Evolutionary conservation across 23 red algal species (phyloP).

Genomic region (Chondrus crispus): DNA sequence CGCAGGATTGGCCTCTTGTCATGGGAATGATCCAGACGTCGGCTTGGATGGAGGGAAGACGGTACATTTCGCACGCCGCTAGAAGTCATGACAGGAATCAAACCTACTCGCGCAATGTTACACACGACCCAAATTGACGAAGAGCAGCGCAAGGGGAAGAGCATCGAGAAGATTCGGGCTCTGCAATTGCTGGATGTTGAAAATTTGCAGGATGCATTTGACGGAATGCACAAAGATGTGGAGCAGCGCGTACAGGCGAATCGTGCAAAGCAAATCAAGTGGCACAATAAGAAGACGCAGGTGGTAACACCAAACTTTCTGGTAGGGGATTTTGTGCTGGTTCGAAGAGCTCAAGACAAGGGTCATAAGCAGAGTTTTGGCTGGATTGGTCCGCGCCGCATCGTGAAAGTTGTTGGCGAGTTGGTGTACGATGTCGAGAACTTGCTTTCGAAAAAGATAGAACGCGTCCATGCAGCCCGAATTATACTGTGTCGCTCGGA

Average conservation of each 20-base stretch:
- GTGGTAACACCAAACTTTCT: not conserved
- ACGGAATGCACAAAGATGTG: not conserved
- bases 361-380: not conserved
- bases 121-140: not conserved
- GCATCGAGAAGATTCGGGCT: not conserved
- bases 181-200: not conserved
- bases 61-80: not conserved
- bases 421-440: not conserved
- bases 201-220: not conserved
- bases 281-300: not conserved
- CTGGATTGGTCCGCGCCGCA: not conserved
- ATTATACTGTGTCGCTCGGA: not conserved
- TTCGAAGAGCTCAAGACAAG: not conserved
- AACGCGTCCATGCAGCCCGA: not conserved
- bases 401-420: not conserved
- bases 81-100: conserved; percentile 30
- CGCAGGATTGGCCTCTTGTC: conserved; percentile 17
- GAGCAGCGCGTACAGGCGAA: not conserved
- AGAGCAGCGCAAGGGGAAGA: not conserved
- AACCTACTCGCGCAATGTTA: not conserved
- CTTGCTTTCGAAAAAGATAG: not conserved
- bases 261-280: not conserved
- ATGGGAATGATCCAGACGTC: not conserved
- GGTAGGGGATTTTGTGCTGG: conserved; percentile 17
- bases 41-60: not conserved